phyloP scores from a whole-genome alignment of 2,329 filamentous ascomycete species.

The Parastagonospora nodorum region DNA sequence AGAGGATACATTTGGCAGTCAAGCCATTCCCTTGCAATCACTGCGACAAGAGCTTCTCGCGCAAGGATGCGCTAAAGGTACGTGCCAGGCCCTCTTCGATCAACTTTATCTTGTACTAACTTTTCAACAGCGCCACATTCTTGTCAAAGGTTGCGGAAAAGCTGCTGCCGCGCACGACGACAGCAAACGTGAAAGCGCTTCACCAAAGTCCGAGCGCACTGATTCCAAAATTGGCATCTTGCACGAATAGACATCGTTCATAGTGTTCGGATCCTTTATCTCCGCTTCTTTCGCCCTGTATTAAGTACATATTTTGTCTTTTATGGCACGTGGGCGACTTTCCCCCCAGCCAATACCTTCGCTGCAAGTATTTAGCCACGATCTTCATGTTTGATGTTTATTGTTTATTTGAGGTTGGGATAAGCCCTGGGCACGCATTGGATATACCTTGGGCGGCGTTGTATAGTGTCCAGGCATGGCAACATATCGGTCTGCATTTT shows the following conservation, averaged over 20 bases:
- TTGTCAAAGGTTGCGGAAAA: slow-evolving; percentile 71
- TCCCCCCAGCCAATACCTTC: slow-evolving; percentile 21
- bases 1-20: slow-evolving; percentile 90
- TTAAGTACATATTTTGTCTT: slow-evolving; percentile 34
- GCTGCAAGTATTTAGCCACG: slow-evolving; percentile 32
- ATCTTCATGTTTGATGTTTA: slow-evolving; percentile 30
- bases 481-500: slow-evolving; percentile 11
- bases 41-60: slow-evolving; percentile 95
- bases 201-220: slow-evolving; percentile 35
- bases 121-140: slow-evolving; percentile 62
- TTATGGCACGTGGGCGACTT: slow-evolving; percentile 4
- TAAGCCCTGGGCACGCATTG: slow-evolving; percentile 18
- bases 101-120: slow-evolving; percentile 41
- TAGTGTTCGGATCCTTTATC: neutral
- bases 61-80: slow-evolving; percentile 97
- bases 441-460: slow-evolving; percentile 25
- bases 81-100: slow-evolving; percentile 33
- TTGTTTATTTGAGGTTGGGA: slow-evolving; percentile 16
- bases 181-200: slow-evolving; percentile 41
- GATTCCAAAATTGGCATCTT: slow-evolving; percentile 35
- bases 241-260: slow-evolving; percentile 22
- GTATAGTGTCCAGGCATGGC: neutral
- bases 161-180: slow-evolving; percentile 38
- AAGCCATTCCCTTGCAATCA: slow-evolving; percentile 92
- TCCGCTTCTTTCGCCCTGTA: slow-evolving; percentile 40